Conservation (phyloP, 257 asterid genomes). For the Salvia miltiorrhiza region DNA sequence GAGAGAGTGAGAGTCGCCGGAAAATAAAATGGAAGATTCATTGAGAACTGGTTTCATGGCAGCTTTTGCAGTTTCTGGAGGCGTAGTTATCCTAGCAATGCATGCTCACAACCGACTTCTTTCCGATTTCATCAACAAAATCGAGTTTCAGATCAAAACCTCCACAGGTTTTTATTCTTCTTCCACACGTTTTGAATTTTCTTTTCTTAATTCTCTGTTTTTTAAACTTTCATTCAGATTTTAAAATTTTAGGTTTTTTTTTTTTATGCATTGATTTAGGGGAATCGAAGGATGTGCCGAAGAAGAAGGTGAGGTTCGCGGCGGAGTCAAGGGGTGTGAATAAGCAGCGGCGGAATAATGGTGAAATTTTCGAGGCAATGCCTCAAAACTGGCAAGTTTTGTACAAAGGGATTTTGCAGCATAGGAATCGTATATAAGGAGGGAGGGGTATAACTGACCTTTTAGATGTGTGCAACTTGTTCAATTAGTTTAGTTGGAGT, state of each 20-base stretch:
- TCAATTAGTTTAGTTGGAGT: too few relatives aligned
- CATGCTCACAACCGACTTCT: constrained; percentile 73
- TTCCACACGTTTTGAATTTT: neutral
- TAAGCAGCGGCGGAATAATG: constrained; percentile 15
- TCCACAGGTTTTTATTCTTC: constrained; percentile 18
- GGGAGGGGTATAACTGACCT: constrained; percentile 1
- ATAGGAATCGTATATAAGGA: constrained; percentile 32
- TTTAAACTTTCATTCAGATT: neutral
- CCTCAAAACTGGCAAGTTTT: constrained; percentile 74
- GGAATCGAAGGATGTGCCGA: constrained; percentile 24
- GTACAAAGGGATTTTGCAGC: constrained; percentile 63
- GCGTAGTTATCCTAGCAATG: constrained; percentile 70
- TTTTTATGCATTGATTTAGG: constrained; percentile 12
- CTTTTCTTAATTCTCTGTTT: neutral
- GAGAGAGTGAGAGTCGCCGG: neutral
- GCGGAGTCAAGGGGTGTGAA: neutral
- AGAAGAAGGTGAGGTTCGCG: constrained; percentile 49
- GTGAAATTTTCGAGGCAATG: constrained; percentile 46
- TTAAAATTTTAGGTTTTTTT: neutral
- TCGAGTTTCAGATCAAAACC: constrained; percentile 52
- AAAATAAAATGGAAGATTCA: constrained; percentile 38
- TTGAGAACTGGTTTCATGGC: constrained; percentile 60
- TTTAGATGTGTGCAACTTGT: too few relatives aligned
- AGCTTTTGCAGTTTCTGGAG: constrained; percentile 83
- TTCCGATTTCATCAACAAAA: constrained; percentile 67